phyloP scores from a whole-genome alignment of 768 basidiomycete species.

The Punctularia strigosozonata region DNA sequence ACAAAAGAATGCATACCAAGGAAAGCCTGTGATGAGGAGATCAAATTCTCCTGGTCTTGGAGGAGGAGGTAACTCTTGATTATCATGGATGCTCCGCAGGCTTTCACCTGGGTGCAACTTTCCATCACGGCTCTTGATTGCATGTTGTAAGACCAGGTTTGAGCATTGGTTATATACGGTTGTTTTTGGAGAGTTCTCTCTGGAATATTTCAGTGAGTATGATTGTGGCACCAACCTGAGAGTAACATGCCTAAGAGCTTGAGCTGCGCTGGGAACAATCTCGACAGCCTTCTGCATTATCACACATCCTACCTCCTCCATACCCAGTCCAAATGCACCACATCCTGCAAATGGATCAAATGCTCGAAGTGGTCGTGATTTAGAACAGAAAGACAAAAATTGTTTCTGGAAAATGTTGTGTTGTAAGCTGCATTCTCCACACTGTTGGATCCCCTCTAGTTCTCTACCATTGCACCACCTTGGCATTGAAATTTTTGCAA shows the following conservation, averaged over 20 bases:
- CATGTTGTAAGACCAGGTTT: constrained; percentile 48
- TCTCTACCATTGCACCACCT: neutral
- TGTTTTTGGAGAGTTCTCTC: constrained; percentile 39
- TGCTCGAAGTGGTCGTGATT: constrained; percentile 14
- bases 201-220: constrained; percentile 13
- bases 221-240: neutral
- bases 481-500: too few relatives aligned
- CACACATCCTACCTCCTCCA: constrained; percentile 42
- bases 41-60: constrained; percentile 45
- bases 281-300: constrained; percentile 58
- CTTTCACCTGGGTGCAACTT: constrained; percentile 20
- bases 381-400: too few relatives aligned
- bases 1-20: constrained; percentile 37
- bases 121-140: constrained; percentile 37
- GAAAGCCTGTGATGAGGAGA: constrained; percentile 59
- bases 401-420: too few relatives aligned
- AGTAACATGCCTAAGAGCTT: constrained; percentile 42
- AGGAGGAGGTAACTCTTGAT: constrained; percentile 27
- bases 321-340: constrained; percentile 52
- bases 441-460: constrained; percentile 6
- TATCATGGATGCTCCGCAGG: constrained; percentile 28
- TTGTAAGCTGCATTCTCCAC: constrained; percentile 19
- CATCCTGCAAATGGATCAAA: constrained; percentile 33
- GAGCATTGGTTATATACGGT: constrained; percentile 62
- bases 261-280: constrained; percentile 63